Percentiles rank a stretch among this genome's conserved stretches.
These are phyloP conservation scores for Epichloe aotearoae DNA, from an alignment of 2,329 filamentous ascomycete genomes.

Conservation along the genomic window DNA sequence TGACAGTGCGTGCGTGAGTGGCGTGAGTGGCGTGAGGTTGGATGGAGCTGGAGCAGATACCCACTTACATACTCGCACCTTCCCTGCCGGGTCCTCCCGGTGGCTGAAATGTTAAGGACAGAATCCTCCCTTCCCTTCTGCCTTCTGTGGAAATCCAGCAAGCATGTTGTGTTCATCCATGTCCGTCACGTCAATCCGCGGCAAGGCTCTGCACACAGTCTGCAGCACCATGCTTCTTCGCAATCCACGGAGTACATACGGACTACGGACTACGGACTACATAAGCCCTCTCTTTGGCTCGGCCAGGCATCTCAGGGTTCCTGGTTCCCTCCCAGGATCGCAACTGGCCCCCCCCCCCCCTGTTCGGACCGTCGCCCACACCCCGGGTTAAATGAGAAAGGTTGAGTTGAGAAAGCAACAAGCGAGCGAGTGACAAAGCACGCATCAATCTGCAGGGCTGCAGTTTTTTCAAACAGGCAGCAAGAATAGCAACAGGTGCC, in stretches of 20 bases:
- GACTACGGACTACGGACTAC: too few relatives aligned
- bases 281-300: background rate
- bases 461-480: background rate
- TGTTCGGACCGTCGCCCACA: background rate
- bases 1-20: too few relatives aligned
- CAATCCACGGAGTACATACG: background rate
- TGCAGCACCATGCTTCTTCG: background rate
- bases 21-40: too few relatives aligned
- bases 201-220: background rate
- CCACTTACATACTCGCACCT: background rate
- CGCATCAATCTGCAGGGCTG: background rate
- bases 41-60: too few relatives aligned
- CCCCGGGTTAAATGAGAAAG: background rate
- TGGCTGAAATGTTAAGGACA: constrained; percentile 1
- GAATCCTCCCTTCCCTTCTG: too few relatives aligned
- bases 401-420: background rate
- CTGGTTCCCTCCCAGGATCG: background rate
- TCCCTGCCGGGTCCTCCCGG: constrained; percentile 7
- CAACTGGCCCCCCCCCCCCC: background rate
- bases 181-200: background rate
- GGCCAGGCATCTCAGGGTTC: background rate
- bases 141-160: background rate
- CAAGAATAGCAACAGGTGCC: background rate
- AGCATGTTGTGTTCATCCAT: background rate
- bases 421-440: background rate